Evolutionary conservation across 305 asterid species (phyloP).

Genomic region (Ilex paraguariensis): DNA sequence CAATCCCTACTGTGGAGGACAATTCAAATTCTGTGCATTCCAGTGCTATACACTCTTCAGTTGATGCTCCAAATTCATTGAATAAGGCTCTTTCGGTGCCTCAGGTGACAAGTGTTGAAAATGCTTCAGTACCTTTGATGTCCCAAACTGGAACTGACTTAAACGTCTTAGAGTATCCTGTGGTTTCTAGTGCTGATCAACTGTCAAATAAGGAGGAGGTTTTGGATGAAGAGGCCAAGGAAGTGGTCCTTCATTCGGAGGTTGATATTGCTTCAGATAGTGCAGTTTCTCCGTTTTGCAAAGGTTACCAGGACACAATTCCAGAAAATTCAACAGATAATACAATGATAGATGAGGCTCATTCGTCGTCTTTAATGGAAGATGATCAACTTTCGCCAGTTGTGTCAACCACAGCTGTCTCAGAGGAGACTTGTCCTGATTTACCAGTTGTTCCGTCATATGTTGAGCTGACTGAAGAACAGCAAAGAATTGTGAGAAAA

Average conservation of each 20-base stretch:
- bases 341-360: constrained; percentile 49
- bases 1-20: constrained; percentile 46
- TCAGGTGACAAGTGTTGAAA: constrained; percentile 33
- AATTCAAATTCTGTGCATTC: constrained; percentile 37
- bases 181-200: constrained; percentile 26
- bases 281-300: constrained; percentile 35
- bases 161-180: constrained; percentile 31
- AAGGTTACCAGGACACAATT: constrained; percentile 38
- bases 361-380: constrained; percentile 78
- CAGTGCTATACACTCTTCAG: constrained; percentile 38
- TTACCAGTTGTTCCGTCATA: constrained; percentile 61
- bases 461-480: constrained; percentile 54
- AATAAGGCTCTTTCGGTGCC: constrained; percentile 30
- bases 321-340: constrained; percentile 35
- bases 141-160: constrained; percentile 42
- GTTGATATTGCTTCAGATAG: constrained; percentile 30
- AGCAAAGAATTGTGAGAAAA: constrained; percentile 46
- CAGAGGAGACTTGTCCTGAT: constrained; percentile 47
- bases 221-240: constrained; percentile 38
- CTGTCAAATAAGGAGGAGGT: constrained; percentile 34
- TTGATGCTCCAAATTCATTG: constrained; percentile 39
- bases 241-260: constrained; percentile 32
- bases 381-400: constrained; percentile 54
- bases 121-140: constrained; percentile 25
- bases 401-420: constrained; percentile 35